Conservation (phyloP, 805 yeast species). For the Millerago galiae region DNA sequence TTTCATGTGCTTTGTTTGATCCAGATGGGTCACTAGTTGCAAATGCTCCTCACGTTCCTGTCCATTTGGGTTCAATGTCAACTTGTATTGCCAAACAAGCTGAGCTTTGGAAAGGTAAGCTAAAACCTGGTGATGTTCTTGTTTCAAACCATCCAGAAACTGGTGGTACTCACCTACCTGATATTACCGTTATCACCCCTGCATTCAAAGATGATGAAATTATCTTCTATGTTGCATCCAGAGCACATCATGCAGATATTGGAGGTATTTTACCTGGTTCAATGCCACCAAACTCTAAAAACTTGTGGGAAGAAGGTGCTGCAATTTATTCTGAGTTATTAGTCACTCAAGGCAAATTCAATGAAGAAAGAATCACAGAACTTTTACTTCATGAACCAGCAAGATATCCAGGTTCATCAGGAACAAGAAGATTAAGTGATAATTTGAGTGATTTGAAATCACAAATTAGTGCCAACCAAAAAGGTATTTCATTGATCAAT, state of each 20-base stretch:
- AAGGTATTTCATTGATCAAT: slow-evolving; percentile 66
- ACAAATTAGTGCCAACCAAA: slow-evolving; percentile 83
- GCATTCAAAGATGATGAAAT: slow-evolving; percentile 58
- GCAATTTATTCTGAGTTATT: slow-evolving; percentile 72
- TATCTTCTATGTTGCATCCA: slow-evolving; percentile 83
- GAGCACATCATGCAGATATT: slow-evolving; percentile 96
- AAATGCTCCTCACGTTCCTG: slow-evolving; percentile 86
- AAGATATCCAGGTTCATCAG: slow-evolving; percentile 78
- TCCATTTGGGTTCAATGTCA: slow-evolving; percentile 82
- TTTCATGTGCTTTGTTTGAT: slow-evolving; percentile 79
- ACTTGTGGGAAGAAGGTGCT: slow-evolving; percentile 87
- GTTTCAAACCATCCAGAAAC: slow-evolving; percentile 76
- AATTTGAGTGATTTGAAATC: slow-evolving; percentile 81
- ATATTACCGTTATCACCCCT: slow-evolving; percentile 89
- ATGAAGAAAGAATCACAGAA: slow-evolving; percentile 60
- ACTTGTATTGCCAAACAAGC: slow-evolving; percentile 68
- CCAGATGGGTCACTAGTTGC: slow-evolving; percentile 75
- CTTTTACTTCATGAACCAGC: slow-evolving; percentile 71
- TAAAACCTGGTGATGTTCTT: slow-evolving; percentile 68
- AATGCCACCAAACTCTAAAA: slow-evolving; percentile 88
- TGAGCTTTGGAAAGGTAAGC: slow-evolving; percentile 53
- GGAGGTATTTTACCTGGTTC: slow-evolving; percentile 92
- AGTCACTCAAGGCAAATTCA: slow-evolving; percentile 66
- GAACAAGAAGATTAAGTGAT: slow-evolving; percentile 78
- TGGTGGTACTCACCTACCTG: slow-evolving; percentile 88